A percentile compares a stretch with the other conserved stretches of the same genome.
phyloP scores from a whole-genome alignment of 305 asterid genomes.

The Rubia peregrina region DNA sequence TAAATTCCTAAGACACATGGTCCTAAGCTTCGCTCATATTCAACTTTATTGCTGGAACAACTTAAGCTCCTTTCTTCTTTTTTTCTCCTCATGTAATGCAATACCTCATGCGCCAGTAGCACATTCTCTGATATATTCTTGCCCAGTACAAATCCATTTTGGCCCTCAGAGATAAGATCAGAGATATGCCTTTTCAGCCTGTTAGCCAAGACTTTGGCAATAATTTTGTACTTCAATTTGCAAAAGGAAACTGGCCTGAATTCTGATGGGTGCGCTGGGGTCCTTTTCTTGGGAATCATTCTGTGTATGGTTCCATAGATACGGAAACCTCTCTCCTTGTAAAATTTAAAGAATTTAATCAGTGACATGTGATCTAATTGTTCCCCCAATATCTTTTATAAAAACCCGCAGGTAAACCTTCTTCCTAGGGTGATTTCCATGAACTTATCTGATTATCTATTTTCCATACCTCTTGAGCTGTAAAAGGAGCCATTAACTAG shows the following conservation, averaged over 20 bases:
- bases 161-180: background rate
- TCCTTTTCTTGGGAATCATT: no score
- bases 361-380: no score
- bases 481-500: no score
- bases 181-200: fast-evolving
- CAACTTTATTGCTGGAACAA: background rate
- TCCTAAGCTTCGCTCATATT: background rate
- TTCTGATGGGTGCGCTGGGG: no score
- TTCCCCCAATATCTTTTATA: no score
- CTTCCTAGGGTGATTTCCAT: no score
- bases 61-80: background rate
- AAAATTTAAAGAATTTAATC: no score
- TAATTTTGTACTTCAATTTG: background rate
- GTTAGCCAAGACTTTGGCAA: background rate
- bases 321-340: no score
- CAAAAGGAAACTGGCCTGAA: background rate
- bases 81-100: background rate
- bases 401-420: no score
- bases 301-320: no score
- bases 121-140: background rate
- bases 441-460: no score
- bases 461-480: no score
- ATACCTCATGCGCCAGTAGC: background rate
- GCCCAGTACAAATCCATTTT: background rate
- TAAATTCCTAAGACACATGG: background rate